phyloP scores from a whole-genome alignment of 75 land plant species.

The Chamaecyparis obtusa region DNA sequence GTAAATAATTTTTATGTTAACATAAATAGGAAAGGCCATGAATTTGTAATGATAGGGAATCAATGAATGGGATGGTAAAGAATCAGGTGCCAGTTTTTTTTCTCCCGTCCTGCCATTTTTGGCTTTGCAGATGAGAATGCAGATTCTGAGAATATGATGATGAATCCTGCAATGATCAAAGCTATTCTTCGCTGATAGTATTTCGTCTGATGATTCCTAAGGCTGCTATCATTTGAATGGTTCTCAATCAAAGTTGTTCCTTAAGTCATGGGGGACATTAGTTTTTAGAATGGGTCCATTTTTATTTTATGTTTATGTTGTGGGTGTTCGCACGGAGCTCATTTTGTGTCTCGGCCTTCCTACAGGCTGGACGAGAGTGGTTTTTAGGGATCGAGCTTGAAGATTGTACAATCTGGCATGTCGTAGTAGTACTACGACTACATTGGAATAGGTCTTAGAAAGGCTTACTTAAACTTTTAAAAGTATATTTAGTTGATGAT shows the following conservation, averaged over 20 bases:
- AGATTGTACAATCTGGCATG: too few relatives aligned
- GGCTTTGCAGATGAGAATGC: conserved; percentile 5
- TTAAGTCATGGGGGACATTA: background rate
- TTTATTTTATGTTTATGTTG: background rate
- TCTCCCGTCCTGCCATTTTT: background rate
- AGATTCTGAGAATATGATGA: conserved; percentile 1
- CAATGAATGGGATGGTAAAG: background rate
- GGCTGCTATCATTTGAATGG: background rate
- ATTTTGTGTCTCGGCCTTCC: too few relatives aligned
- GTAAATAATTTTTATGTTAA: background rate
- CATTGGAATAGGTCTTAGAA: too few relatives aligned
- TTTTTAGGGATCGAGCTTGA: too few relatives aligned
- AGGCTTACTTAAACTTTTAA: too few relatives aligned
- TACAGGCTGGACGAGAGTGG: too few relatives aligned
- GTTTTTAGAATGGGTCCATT: background rate
- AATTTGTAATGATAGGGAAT: background rate
- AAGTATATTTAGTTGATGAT: too few relatives aligned
- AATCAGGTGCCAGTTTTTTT: background rate
- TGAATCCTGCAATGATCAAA: background rate
- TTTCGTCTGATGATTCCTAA: background rate
- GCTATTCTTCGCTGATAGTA: background rate
- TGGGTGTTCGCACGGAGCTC: too few relatives aligned
- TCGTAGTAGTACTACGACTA: too few relatives aligned
- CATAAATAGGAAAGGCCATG: background rate
- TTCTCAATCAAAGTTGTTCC: too few relatives aligned